Percentiles rank a stretch among this genome's conserved stretches.
These are phyloP conservation scores for Eucalyptus pauciflora DNA, from an alignment of 345 rosid genomes.

Conservation along the genomic window DNA sequence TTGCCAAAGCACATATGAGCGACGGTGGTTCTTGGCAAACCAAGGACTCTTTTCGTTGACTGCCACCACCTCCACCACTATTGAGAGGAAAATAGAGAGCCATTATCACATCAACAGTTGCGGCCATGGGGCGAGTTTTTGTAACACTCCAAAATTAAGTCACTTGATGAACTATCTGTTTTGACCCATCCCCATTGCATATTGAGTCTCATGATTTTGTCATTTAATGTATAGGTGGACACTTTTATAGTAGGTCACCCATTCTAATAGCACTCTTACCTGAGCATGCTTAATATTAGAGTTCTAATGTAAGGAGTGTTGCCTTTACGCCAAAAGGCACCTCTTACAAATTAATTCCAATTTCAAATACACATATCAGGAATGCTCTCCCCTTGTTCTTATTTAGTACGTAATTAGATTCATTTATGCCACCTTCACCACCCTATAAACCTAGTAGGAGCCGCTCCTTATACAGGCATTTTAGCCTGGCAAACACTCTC, in stretches of 20 bases:
- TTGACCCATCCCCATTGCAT: rapidly evolving
- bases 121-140: rapidly evolving
- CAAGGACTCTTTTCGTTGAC: not conserved
- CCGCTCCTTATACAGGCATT: rapidly evolving
- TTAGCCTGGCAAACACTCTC: rapidly evolving
- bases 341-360: not conserved
- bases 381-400: no score
- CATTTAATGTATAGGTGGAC: not conserved
- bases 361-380: rapidly evolving
- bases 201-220: not conserved
- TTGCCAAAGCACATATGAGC: not conserved
- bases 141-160: no score
- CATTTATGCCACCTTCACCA: no score
- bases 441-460: not conserved
- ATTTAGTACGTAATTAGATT: no score
- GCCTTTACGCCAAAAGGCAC: not conserved
- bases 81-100: not conserved
- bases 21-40: not conserved
- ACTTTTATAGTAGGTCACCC: not conserved
- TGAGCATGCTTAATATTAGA: not conserved
- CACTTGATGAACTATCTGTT: not conserved
- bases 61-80: not conserved
- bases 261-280: not conserved
- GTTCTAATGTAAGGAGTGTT: no score
- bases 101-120: not conserved